These are phyloP conservation scores for Solanum pinnatisectum DNA, from an alignment of 257 asterid genomes.

Conservation along the genomic window DNA sequence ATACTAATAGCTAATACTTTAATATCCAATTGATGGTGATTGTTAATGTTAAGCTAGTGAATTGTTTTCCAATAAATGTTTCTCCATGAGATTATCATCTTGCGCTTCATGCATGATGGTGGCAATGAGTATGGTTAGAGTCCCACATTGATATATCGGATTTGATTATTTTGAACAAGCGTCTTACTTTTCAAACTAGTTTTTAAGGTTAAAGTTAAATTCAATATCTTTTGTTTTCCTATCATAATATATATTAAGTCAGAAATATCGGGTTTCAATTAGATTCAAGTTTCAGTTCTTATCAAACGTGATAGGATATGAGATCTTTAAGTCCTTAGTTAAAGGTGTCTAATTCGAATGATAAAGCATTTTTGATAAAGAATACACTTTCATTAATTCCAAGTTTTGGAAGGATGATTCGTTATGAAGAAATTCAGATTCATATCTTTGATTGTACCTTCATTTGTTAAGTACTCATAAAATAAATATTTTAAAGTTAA, in stretches of 20 bases:
- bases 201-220: background rate
- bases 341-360: background rate
- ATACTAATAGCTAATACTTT: background rate
- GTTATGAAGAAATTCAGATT: background rate
- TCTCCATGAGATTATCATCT: conserved; percentile 15
- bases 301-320: background rate
- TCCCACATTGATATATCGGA: background rate
- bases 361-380: background rate
- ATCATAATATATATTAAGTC: background rate
- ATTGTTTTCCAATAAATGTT: conserved; percentile 32
- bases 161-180: background rate
- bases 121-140: conserved; percentile 46
- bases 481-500: background rate
- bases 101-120: conserved; percentile 26
- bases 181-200: background rate
- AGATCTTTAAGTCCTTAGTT: background rate
- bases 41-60: conserved; percentile 10
- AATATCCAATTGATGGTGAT: background rate
- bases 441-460: background rate
- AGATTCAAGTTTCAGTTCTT: background rate
- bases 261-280: background rate
- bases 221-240: background rate
- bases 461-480: background rate
- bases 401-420: background rate
- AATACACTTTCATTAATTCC: background rate